Base-by-base conservation (phyloP, 2,329 filamentous ascomycete genomes). In the Boeremia exigua region DNA sequence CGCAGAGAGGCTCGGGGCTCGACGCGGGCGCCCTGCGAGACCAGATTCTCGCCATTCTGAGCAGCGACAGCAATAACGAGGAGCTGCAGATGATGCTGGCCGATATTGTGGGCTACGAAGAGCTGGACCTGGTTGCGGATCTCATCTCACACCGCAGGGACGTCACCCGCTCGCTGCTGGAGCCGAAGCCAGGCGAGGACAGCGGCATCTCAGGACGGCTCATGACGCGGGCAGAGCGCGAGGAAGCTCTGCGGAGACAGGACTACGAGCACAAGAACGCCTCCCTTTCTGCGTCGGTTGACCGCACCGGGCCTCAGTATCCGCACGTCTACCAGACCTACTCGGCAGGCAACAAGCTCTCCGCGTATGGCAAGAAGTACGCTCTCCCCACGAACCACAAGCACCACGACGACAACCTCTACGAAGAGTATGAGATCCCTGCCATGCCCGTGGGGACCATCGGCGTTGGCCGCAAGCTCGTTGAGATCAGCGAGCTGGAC, bases 261-360 rank as follows among this genome's bases (percentile, higher is more conserved):
- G 93, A 99, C 67, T 84, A 84, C 54, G 85, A 91, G 69, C 95
- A 99, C 75, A 99, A 99, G 75, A 86, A 85, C 69, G 84, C 89
- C 9, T 69, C 84, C 2, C 78, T 99, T 23, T 86, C 87, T 2
- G 84, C 90, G 0, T 87, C 86, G n/a, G 84, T 91, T 58, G 82
- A 88, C 48, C 87, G 87, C 43, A 80, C 87, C 56, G 90, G 88
- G 48, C 84, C 88, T 4, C 83, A 90, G 40, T 99, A 99, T 72
- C 96, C 96, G 1, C 95, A 99, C 72, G 92, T 99, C 0, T 99
- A 97, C 78, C 92, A 89, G 65, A 77, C 85, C 2, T 89, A 96
- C 70, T 86, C 87, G 58, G 90, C 93, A 3, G 92, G 95, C 1
- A 98, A 98, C 73, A 91, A 88, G 0, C 79, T 99, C 33, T 95